Base-by-base conservation (phyloP, 2,329 filamentous ascomycete genomes). In the Aureobasidium musti region DNA sequence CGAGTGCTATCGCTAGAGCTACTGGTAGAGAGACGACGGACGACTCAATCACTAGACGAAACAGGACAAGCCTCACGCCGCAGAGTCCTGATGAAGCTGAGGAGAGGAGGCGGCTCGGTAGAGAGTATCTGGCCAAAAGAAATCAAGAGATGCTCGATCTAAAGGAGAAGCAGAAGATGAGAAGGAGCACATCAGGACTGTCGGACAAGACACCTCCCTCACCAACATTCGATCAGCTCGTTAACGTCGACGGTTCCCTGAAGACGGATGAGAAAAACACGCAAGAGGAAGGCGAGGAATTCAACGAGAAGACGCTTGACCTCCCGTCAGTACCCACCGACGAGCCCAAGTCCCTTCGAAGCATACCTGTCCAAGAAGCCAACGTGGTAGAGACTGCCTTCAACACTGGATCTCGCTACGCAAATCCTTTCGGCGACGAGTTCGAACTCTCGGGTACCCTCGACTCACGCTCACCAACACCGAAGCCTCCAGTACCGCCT, bases 381-480 rank as follows among this genome's bases (percentile, higher is more conserved):
- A 17, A 5, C 21, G 8, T 41, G 5, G 19, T 26, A 13, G 63
- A 52, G 17, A 50, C 63, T 17, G 79, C 77, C 5, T 79, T 81
- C 69, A 73, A 75, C 14, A 71, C 75, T 56, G 81, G 81, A 19
- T 74, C 80, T 30, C 72, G 72, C 5, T 77, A 77, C 30, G 76
- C 77, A 1, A 80, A 82, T 61, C 81, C 81, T 5, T 83, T 83
- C 69, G 73, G 76, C 17, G 80, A 83, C 67, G 78, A 79, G 66
- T 76, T 73, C 56, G 75, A 72, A 13, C 61, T 77, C 30, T 74
- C 76, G 19, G 54, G 45, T 6, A 63, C 68, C 21, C 59, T 67
- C n/a, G 30, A 75, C 69, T 69, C 78, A 75, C 33, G 43, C n/a
- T 39, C 43, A n/a, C 45, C 43, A n/a, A 47, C 75, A 50, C 73